Base-by-base conservation (phyloP, 2,329 filamentous ascomycete species). In the Aspergillus ochraceoroseus region DNA sequence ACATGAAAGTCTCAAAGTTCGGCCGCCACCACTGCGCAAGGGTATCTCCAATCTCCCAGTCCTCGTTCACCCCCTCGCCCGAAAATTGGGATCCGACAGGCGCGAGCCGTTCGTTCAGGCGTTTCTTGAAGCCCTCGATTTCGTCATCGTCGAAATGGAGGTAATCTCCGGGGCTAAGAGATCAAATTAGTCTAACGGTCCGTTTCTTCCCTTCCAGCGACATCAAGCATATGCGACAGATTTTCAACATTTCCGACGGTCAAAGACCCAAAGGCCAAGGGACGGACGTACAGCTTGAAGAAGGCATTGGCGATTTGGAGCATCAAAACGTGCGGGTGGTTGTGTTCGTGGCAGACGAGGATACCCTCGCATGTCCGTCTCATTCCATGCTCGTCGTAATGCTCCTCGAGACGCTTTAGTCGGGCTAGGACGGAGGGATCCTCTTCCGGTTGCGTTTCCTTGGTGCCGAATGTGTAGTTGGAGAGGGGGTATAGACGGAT, bases 1-100 rank as follows among this genome's bases (percentile, higher is more conserved):
- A 98, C 88, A 98, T 95, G 74, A 96, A 96, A 2, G 92, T 96
- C 74, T 98, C 92, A 63, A 96, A 95, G 72, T 96, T 98, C 38
- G 92, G 92, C 43, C 92, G 77, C 88, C 90, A 98, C 92, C 92
- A 98, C 70, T 95, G 89, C 38, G 92, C 90, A 41, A 98, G 75
- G 33, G 89, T 95, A 64, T 96, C 92, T 55, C 86, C 87, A 54
- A 98, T 81, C 64, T 94, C 78, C 92, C 92, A 98, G 61, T 95
- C 87, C 50, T 86, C 85, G 63, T 90, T 89, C 55, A 92, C 86
- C 34, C 85, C 86, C 65, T 94, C 85, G 46, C 87, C 85, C 17
- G 86, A 75, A 56, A 84, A 82, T 49, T 83, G 80, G 33, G 83
- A 82, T 38, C 87, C 87, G n/a, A 92, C 86, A 1, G 92, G 92